Conservation (phyloP, 1,284 basidiomycete species). For the Phenoliferia sp. region DNA sequence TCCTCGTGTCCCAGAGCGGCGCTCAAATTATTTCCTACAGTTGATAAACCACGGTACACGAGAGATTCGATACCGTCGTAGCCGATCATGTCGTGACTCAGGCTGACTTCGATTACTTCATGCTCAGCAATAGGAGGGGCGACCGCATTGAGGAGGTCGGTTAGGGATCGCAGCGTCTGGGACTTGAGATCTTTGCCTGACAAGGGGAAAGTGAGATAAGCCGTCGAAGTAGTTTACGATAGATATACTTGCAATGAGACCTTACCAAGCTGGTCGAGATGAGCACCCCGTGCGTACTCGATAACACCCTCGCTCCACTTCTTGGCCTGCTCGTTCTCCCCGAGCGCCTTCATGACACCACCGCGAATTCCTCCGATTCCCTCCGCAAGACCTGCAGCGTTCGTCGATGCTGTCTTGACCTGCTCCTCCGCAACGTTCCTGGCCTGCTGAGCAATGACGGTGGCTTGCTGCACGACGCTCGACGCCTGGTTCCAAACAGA, state of each 20-base stretch:
- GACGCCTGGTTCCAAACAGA: conserved; percentile 82
- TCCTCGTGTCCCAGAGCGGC: not conserved
- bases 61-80: conserved; percentile 94
- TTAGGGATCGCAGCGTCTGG: conserved; percentile 77
- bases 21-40: conserved; percentile 50
- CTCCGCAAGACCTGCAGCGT: conserved; percentile 48
- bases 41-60: conserved; percentile 78
- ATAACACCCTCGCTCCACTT: conserved; percentile 61
- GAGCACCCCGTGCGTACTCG: conserved; percentile 61
- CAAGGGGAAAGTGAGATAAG: not conserved
- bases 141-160: conserved; percentile 88
- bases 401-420: conserved; percentile 14
- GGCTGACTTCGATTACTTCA: conserved; percentile 92
- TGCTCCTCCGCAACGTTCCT: conserved; percentile 79
- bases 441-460: conserved; percentile 77
- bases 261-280: conserved; percentile 82
- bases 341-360: conserved; percentile 44
- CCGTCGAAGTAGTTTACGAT: too few relatives aligned
- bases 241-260: conserved; percentile 3
- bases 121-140: conserved; percentile 97
- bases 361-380: conserved; percentile 47
- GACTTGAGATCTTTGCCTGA: conserved; percentile 79
- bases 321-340: conserved; percentile 59
- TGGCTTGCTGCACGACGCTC: conserved; percentile 80
- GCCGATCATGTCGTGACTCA: conserved; percentile 93